phyloP scores from a whole-genome alignment of 2,329 filamentous ascomycete genomes.

The Diplodia intermedia region DNA sequence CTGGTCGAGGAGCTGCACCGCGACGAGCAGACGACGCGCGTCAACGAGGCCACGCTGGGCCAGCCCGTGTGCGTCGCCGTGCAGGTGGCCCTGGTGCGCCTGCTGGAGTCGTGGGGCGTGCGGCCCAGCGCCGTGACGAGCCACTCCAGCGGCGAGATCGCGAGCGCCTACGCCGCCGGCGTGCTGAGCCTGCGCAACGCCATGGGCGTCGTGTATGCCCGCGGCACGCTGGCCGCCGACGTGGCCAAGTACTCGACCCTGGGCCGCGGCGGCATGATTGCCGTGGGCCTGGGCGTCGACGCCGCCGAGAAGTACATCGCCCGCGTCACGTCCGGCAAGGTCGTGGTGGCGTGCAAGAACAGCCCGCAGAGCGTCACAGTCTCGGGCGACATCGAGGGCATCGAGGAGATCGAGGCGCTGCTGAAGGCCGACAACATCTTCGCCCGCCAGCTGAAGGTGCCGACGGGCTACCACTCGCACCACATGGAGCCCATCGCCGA shows the following conservation, averaged over 20 bases:
- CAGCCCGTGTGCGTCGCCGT: neutral
- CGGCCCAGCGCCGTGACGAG: conserved; percentile 22
- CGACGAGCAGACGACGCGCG: too few species aligned
- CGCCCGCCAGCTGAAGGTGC: conserved; percentile 34
- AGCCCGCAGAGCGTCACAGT: conserved; percentile 38
- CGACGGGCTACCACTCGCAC: conserved; percentile 40
- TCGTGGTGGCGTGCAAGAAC: conserved; percentile 22
- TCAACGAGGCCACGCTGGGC: too few species aligned
- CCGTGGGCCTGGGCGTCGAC: neutral
- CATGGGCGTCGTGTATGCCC: neutral
- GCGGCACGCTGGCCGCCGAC: neutral
- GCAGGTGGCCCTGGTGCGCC: conserved; percentile 31
- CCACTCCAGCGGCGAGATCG: conserved; percentile 34
- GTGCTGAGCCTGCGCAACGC: conserved; percentile 12
- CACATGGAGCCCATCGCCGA: conserved; percentile 39
- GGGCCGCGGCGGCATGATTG: neutral
- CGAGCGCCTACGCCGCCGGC: conserved; percentile 31
- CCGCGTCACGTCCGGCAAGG: conserved; percentile 32
- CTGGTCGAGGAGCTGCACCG: too few species aligned
- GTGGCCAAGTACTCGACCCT: too few species aligned
- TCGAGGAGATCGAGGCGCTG: too few species aligned
- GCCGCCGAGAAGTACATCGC: conserved; percentile 27
- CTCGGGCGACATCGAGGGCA: conserved; percentile 33
- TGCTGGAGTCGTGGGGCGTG: neutral
- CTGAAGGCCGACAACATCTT: too few species aligned